Evolutionary conservation across 257 asterid genomes (phyloP), one percentile per base, ranked within the genome.

Genomic region (Scutellaria galericulata): DNA sequence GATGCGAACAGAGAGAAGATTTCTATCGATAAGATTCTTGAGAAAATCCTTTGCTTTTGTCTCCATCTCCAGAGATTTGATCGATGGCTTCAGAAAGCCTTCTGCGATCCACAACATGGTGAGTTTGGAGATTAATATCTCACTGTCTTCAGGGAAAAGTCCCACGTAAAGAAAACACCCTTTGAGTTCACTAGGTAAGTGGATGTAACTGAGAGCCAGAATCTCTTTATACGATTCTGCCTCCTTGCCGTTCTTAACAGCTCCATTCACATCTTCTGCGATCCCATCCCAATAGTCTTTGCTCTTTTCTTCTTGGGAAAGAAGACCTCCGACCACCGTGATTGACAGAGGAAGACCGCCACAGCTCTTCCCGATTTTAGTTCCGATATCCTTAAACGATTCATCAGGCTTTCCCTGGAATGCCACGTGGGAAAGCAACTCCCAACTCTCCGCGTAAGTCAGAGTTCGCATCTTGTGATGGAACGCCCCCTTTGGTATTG

Each of bases 141-240:
- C 79, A 3, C 61, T 31, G 5, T 83, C 83, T 67, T 74, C 73
- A 0, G 84, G 81, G 15, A 83, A 80, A 7, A 72, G 79, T 24
- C 78, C 83, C 75, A 83, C 71, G 79, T 80, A 83, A 20, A 80
- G 85, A 24, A 83, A 83, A 9, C 83, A 75, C 0, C 73, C 78
- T 68, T 78, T 83, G 18, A 78, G 66, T 12, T 31, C 45, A n/a
- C 55, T 41, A 8, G 85, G 85, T 61, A 83, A 37, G 69, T 75
- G 70, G 3, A 53, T 73, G 64, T 83, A 83, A 71, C 87, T 80
- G 0, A 80, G 61, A 46, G 77, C 39, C 60, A 83, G 12, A 24
- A 79, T 75, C 27, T 65, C 77, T 39, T 40, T 0, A 60, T 62
- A 79, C 0, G 68, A n/a, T 0, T 67, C 74, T 0, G 46, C 73